Percentiles rank a stretch among this genome's conserved stretches.
Evolutionary conservation across 192 early-diverging fungal genomes (phyloP).

Genomic region (Pecoramyces ruminantium): DNA sequence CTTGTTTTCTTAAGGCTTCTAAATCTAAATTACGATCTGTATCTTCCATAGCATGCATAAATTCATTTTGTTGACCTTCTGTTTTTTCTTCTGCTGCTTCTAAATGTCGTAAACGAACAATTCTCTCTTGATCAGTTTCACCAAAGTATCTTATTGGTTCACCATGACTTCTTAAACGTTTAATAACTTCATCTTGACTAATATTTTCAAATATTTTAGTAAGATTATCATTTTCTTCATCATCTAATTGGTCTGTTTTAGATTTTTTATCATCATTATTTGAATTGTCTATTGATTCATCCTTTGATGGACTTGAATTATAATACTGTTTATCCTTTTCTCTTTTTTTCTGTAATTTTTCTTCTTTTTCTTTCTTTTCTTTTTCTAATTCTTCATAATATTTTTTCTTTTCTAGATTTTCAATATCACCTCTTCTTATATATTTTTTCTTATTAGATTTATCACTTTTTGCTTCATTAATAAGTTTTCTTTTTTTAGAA

Average conservation of each 20-base stretch:
- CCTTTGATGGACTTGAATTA: background rate
- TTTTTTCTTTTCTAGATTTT: slow-evolving; percentile 36
- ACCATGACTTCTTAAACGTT: slow-evolving; percentile 64
- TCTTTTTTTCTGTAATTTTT: slow-evolving; percentile 14
- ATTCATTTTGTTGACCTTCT: slow-evolving; percentile 82
- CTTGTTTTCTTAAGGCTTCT: slow-evolving; percentile 41
- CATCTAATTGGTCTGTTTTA: background rate
- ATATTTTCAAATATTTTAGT: slow-evolving; percentile 17
- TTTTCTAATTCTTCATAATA: slow-evolving; percentile 32
- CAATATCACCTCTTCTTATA: slow-evolving; percentile 62
- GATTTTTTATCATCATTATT: background rate
- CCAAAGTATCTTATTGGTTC: slow-evolving; percentile 88
- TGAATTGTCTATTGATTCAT: background rate
- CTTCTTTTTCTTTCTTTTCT: slow-evolving; percentile 17
- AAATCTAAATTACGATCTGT: slow-evolving; percentile 63
- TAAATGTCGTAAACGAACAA: slow-evolving; percentile 56
- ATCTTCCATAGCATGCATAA: slow-evolving; percentile 60
- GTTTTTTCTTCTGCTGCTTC: slow-evolving; percentile 68
- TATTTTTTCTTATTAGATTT: slow-evolving; percentile 48
- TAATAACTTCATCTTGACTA: slow-evolving; percentile 53
- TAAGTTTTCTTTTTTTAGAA: background rate
- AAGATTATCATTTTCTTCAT: slow-evolving; percentile 14
- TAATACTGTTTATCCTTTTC: slow-evolving; percentile 1
- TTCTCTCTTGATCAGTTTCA: slow-evolving; percentile 64
- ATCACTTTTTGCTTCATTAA: background rate